Conservation (phyloP, 2,329 filamentous ascomycete species). For the Fusarium foetens region DNA sequence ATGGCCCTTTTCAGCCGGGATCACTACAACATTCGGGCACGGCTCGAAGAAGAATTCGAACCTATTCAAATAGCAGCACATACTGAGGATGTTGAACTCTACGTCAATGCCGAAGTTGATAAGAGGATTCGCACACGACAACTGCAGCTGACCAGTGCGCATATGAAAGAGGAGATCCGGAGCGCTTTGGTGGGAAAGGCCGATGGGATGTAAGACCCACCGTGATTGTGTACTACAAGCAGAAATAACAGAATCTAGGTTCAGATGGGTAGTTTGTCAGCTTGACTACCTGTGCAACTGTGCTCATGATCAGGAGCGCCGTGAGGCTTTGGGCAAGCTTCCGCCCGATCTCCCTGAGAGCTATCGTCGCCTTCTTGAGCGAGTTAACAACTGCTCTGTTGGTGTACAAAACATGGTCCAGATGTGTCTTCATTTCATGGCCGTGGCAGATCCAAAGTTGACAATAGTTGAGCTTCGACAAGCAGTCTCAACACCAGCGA, state of each 20-base stretch:
- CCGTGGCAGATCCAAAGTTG: fast-evolving
- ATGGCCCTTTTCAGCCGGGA: conserved; percentile 23
- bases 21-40: background rate
- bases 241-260: background rate
- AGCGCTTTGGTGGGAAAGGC: background rate
- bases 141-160: background rate
- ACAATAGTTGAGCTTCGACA: background rate
- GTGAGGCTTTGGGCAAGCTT: conserved; percentile 9
- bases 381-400: background rate
- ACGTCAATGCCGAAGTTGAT: conserved; percentile 22
- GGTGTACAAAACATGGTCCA: background rate
- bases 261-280: conserved; percentile 38
- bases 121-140: background rate
- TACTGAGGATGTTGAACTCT: conserved; percentile 13
- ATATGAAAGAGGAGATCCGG: conserved; percentile 19
- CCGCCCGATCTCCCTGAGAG: conserved; percentile 2
- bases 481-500: background rate
- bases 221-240: fast-evolving
- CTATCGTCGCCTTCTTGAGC: conserved; percentile 21
- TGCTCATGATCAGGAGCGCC: conserved; percentile 6
- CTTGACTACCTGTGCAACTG: conserved; percentile 31
- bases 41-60: background rate
- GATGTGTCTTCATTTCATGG: conserved; percentile 18
- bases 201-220: conserved; percentile 16
- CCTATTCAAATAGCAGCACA: conserved; percentile 1